Conservation (phyloP, 345 rosid species). For the Arabis alpina region DNA sequence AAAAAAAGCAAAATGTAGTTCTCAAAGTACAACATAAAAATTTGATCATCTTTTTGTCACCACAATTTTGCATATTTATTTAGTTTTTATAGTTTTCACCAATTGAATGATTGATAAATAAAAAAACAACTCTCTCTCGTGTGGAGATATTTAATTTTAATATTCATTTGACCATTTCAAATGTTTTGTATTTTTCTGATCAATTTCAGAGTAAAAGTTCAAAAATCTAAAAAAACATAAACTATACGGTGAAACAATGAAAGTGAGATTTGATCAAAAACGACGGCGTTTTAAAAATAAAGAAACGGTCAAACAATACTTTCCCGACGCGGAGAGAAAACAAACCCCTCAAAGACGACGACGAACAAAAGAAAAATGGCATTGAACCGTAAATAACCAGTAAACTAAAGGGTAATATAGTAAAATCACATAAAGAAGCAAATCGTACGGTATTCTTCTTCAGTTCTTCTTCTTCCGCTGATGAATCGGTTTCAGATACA, state of each 20-base stretch:
- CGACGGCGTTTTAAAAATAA: constrained; percentile 5
- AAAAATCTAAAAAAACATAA: too few relatives aligned
- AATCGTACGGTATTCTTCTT: constrained; percentile 24
- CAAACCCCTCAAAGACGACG: constrained; percentile 30
- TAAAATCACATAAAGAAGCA: not conserved
- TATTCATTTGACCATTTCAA: too few relatives aligned
- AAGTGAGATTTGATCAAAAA: not conserved
- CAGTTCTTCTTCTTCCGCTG: constrained; percentile 11
- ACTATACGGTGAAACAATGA: not conserved
- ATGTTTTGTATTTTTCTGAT: too few relatives aligned
- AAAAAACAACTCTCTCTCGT: too few relatives aligned
- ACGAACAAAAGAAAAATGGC: constrained; percentile 27
- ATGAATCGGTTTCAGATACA: constrained; percentile 19
- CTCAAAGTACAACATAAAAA: too few relatives aligned
- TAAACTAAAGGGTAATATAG: not conserved
- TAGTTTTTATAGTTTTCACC: too few relatives aligned
- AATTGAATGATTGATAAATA: too few relatives aligned
- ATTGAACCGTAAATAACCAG: constrained; percentile 23
- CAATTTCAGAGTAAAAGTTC: too few relatives aligned
- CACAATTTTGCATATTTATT: too few relatives aligned
- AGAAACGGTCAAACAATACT: constrained; percentile 40
- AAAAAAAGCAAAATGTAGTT: too few relatives aligned
- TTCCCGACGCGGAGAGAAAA: constrained; percentile 41
- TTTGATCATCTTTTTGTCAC: too few relatives aligned
- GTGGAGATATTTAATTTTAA: too few relatives aligned